A percentile compares a stretch with the other conserved stretches of the same genome.
Conservation (phyloP, 495 filamentous ascomycete genomes). For the Zalerion maritima region DNA sequence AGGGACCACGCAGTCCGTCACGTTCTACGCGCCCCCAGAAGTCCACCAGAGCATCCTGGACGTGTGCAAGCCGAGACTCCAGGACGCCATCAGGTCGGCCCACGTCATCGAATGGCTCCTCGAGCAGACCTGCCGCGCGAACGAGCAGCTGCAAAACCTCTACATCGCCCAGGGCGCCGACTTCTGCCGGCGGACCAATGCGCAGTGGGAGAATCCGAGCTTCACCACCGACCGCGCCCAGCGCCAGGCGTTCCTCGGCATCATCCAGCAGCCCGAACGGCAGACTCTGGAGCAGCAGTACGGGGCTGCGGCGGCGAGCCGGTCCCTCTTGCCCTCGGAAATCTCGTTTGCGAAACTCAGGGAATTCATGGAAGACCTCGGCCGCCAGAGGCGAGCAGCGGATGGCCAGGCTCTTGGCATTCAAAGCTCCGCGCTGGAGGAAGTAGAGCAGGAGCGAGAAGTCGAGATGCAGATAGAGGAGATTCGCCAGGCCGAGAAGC, state of each 20-base stretch:
- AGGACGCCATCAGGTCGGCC: slow-evolving; percentile 7
- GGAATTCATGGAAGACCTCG: slow-evolving; percentile 15
- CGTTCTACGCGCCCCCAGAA: slow-evolving; percentile 33
- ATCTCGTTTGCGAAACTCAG: slow-evolving; percentile 7
- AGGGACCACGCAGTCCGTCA: slow-evolving; percentile 20
- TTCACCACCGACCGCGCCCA: slow-evolving; percentile 18
- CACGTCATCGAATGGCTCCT: slow-evolving; percentile 18
- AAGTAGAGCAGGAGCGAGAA: slow-evolving; percentile 34
- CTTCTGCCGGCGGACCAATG: slow-evolving; percentile 10
- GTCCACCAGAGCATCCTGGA: slow-evolving; percentile 24
- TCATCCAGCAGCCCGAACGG: slow-evolving; percentile 25
- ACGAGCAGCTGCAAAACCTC: slow-evolving; percentile 15
- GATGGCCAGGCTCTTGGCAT: slow-evolving; percentile 16
- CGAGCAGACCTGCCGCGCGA: slow-evolving; percentile 14
- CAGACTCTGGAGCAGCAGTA: slow-evolving; percentile 34
- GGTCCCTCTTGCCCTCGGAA: slow-evolving; percentile 1
- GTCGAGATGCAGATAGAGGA: slow-evolving; percentile 24
- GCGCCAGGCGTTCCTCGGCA: slow-evolving; percentile 19
- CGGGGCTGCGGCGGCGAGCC: slow-evolving; percentile 9
- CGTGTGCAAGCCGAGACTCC: not conserved
- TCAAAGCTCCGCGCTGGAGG: slow-evolving; percentile 23
- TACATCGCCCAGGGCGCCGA: slow-evolving; percentile 14
- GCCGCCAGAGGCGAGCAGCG: slow-evolving; percentile 9
- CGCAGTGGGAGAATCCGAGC: slow-evolving; percentile 1
- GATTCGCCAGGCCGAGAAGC: slow-evolving; percentile 26